Conservation (phyloP, 495 filamentous ascomycete species). For the Aspergillus coremiiformis region DNA sequence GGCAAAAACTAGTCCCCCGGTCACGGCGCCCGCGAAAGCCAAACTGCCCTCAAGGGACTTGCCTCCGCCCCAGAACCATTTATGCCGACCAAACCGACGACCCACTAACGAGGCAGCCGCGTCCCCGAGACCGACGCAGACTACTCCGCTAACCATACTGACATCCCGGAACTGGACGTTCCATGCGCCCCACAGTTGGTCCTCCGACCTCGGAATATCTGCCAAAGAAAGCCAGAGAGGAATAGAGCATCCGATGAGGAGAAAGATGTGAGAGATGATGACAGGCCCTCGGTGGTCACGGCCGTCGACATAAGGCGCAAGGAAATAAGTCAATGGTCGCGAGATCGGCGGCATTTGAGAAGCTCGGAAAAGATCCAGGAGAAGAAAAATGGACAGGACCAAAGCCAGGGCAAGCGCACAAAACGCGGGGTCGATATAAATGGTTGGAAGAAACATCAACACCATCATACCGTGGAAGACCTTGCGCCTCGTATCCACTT, state of each 20-base stretch:
- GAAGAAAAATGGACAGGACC: constrained; percentile 71
- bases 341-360: constrained; percentile 86
- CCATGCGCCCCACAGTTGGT: constrained; percentile 58
- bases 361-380: constrained; percentile 83
- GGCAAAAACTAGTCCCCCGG: constrained; percentile 60
- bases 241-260: constrained; percentile 92
- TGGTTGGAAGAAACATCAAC: constrained; percentile 80
- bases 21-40: constrained; percentile 78
- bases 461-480: constrained; percentile 99
- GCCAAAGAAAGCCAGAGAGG: constrained; percentile 86
- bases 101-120: constrained; percentile 91
- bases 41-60: constrained; percentile 89
- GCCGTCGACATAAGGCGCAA: constrained; percentile 92
- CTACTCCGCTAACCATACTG: constrained; percentile 80
- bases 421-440: constrained; percentile 79
- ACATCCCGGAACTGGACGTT: constrained; percentile 62
- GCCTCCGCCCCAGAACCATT: constrained; percentile 96
- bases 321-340: constrained; percentile 70
- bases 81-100: constrained; percentile 72
- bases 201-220: constrained; percentile 47
- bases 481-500: constrained; percentile 96
- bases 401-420: constrained; percentile 67
- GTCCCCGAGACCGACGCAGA: constrained; percentile 94
- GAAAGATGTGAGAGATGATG: constrained; percentile 90
- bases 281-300: constrained; percentile 88